Evolutionary conservation across 129 eudicot species (phyloP), one percentile per base, ranked within the genome.

Genomic region (Saussurea involucrata): DNA sequence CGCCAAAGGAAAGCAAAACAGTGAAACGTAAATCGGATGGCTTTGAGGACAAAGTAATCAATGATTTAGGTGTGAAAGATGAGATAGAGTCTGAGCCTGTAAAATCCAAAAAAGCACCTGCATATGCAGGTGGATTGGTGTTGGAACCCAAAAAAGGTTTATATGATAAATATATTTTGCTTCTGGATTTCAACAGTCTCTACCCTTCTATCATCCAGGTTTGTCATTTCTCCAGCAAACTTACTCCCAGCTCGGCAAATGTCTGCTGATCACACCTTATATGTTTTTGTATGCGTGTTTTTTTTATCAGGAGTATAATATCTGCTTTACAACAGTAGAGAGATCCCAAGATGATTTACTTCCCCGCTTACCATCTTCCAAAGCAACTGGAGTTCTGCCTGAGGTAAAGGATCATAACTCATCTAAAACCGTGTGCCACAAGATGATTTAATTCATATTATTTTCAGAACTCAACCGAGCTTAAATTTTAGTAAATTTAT

Each of bases 201-300:
- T 95, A 95, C 86, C 99, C 99, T 68, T 95, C 99, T 49, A 95
- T 95, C 73, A 95, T 95, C 79, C 99, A 95, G 99, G 99, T 92
- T 21, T 44, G 82, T 67, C 46, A 42, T 74, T 36, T 75, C 76
- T 76, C 76, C 73, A 70, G 58, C 33, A 68, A 58, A 9, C 58
- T 40, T 31, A 61, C 28, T 68, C 29, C 61, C 67, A 72, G 34
- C 76, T 73, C 46, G 36, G 21, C 42, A 69, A 24, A 25, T 57
- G 4, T 46, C 8, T 29, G 71, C 65, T 49, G 81, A 57, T 11
- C 31, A 69, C 69, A 49, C 29, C 49, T 44, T 77, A 6, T 63
- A 76, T 25, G 57, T 69, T 31, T 49, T 5, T 46, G 57, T 68
- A 57, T 67, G 33, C 25, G 33, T 24, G 28, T 32, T 68, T 82